Percentiles rank a stretch among this genome's conserved stretches.
Conservation (phyloP, 192 early-diverging fungal species). For the Mortierella claussenii region DNA sequence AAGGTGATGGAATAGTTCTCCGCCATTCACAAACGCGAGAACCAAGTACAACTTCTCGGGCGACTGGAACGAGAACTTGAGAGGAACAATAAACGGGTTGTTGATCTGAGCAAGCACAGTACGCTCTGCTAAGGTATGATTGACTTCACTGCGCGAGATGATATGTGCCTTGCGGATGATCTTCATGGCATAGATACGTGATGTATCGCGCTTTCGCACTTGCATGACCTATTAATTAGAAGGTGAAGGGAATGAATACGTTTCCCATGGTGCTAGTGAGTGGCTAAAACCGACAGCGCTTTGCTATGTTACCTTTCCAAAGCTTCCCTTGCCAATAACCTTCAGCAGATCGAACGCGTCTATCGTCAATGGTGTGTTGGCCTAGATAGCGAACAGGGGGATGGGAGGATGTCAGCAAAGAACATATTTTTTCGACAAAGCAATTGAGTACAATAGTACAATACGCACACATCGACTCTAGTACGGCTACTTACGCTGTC, state of each 20-base stretch:
- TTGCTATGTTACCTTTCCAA: constrained; percentile 82
- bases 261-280: constrained; percentile 88
- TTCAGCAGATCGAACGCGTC: constrained; percentile 96
- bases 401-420: no score
- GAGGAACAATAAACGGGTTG: constrained; percentile 93
- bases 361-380: constrained; percentile 80
- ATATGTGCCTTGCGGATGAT: constrained; percentile 94
- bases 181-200: constrained; percentile 98
- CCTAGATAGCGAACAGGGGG: no score
- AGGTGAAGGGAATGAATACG: constrained; percentile 84
- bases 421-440: no score
- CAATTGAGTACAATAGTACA: no score
- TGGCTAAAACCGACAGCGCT: constrained; percentile 63
- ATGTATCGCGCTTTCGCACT: constrained; percentile 91
- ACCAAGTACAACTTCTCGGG: constrained; percentile 96
- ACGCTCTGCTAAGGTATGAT: constrained; percentile 95
- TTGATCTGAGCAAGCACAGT: constrained; percentile 90
- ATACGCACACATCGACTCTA: no score
- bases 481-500: constrained; percentile 67
- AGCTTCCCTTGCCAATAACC: constrained; percentile 96
- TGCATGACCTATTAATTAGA: constrained; percentile 75
- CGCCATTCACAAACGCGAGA: constrained; percentile 96
- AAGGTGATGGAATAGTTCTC: constrained; percentile 96
- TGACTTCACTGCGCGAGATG: constrained; percentile 91
- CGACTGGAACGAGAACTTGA: constrained; percentile 96